phyloP scores from a whole-genome alignment of 2,329 filamentous ascomycete species.

The Sporothrix mexicana region DNA sequence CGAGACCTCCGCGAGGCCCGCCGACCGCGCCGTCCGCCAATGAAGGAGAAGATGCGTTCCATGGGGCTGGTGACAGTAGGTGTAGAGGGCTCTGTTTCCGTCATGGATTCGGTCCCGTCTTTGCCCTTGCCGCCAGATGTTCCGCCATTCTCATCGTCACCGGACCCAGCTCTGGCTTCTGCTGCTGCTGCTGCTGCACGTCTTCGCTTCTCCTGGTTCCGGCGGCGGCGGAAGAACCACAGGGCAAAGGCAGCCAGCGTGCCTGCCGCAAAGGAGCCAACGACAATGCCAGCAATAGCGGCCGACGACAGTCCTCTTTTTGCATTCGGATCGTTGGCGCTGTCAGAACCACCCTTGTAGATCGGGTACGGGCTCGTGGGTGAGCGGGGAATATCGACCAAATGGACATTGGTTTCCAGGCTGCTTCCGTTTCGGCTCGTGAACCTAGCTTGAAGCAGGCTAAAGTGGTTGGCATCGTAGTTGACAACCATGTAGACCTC shows the following conservation, averaged over 20 bases:
- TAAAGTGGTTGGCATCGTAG: slow-evolving; percentile 60
- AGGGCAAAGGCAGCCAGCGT: slow-evolving; percentile 43
- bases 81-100: slow-evolving; percentile 43
- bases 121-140: neutral
- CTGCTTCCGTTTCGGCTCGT: slow-evolving; percentile 47
- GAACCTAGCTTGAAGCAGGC: slow-evolving; percentile 61
- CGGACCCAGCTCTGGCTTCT: slow-evolving; percentile 35
- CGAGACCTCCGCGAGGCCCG: slow-evolving; percentile 41
- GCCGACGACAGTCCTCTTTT: slow-evolving; percentile 47
- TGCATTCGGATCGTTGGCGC: slow-evolving; percentile 11
- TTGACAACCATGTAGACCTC: slow-evolving; percentile 67
- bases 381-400: slow-evolving; percentile 52
- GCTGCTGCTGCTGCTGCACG: neutral
- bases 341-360: slow-evolving; percentile 42
- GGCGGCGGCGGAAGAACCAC: slow-evolving; percentile 45
- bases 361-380: slow-evolving; percentile 55
- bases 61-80: slow-evolving; percentile 44
- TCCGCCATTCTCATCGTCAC: neutral
- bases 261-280: slow-evolving; percentile 49
- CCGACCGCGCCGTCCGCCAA: slow-evolving; percentile 46
- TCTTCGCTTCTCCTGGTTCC: slow-evolving; percentile 41
- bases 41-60: slow-evolving; percentile 52
- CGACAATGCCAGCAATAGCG: slow-evolving; percentile 55
- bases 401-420: slow-evolving; percentile 45
- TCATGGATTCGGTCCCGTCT: slow-evolving; percentile 47